Conservation (phyloP, 164 flowering plant species). For the Piper betle region DNA sequence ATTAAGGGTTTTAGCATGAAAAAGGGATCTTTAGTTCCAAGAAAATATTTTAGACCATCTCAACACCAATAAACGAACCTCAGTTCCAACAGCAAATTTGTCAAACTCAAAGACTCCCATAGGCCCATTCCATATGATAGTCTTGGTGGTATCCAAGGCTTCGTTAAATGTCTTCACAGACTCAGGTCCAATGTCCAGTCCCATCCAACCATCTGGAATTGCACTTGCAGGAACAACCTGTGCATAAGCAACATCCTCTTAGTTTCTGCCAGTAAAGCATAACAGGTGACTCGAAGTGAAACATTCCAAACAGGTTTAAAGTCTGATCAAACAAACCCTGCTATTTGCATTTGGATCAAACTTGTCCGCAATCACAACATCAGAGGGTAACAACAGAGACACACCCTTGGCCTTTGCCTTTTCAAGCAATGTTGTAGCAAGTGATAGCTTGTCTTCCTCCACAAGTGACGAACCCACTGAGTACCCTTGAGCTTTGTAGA, state of each 20-base stretch:
- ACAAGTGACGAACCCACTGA: slow-evolving; percentile 82
- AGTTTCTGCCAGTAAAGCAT: not conserved
- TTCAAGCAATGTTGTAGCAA: slow-evolving; percentile 63
- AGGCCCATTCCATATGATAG: slow-evolving; percentile 83
- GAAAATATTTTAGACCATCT: too few species aligned
- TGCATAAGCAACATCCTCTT: slow-evolving; percentile 2
- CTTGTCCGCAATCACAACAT: slow-evolving; percentile 75
- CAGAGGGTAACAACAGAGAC: slow-evolving; percentile 65
- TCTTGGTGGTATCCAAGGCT: slow-evolving; percentile 49
- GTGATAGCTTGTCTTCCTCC: slow-evolving; percentile 79
- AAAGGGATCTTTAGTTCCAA: too few species aligned
- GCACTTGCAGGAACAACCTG: slow-evolving; percentile 52
- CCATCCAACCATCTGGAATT: slow-evolving; percentile 86
- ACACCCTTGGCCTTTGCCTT: slow-evolving; percentile 83
- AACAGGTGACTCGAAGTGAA: not conserved
- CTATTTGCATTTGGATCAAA: slow-evolving; percentile 79
- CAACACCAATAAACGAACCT: slow-evolving; percentile 27
- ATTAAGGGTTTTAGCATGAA: too few species aligned
- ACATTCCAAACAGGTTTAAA: too few species aligned
- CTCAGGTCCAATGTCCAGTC: slow-evolving; percentile 75
- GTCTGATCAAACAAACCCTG: slow-evolving; percentile 31
- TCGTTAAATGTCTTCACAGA: slow-evolving; percentile 50
- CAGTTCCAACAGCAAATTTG: slow-evolving; percentile 76
- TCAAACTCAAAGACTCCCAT: slow-evolving; percentile 92
- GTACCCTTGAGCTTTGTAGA: slow-evolving; percentile 77